Evolutionary conservation across 2,329 filamentous ascomycete genomes (phyloP).

Genomic region (Bimuria novae-zelandiae): DNA sequence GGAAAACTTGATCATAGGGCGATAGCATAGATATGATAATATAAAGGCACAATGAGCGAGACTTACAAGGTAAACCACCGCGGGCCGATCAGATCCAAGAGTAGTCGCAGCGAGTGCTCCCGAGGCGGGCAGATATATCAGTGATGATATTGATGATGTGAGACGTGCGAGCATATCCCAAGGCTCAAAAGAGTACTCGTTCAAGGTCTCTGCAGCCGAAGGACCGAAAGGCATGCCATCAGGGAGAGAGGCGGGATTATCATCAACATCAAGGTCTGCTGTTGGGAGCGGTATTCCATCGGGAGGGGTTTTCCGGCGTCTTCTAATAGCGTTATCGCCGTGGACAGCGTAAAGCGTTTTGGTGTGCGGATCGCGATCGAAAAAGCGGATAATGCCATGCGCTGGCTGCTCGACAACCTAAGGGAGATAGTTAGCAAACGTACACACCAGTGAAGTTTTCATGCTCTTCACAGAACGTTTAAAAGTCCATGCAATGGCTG

Average conservation of each 20-base stretch:
- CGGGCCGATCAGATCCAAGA: conserved; percentile 32
- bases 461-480: neutral
- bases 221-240: neutral
- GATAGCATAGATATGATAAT: too few relatives aligned
- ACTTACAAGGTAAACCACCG: conserved; percentile 15
- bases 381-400: conserved; percentile 24
- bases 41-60: too few relatives aligned
- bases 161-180: conserved; percentile 29
- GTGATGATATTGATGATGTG: conserved; percentile 37
- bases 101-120: conserved; percentile 38
- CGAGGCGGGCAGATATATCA: conserved; percentile 33
- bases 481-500: neutral
- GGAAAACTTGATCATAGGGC: too few relatives aligned
- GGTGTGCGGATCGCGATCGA: conserved; percentile 32
- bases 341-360: conserved; percentile 31
- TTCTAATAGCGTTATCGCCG: conserved; percentile 28
- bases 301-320: conserved; percentile 13
- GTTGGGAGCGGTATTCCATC: conserved; percentile 8
- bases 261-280: conserved; percentile 6
- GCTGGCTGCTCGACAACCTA: conserved; percentile 15
- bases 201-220: neutral
- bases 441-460: neutral
- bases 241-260: neutral
- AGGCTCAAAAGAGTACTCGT: conserved; percentile 24
- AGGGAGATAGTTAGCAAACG: neutral